Conservation (phyloP, 768 basidiomycete species). For the Terana coerulea region DNA sequence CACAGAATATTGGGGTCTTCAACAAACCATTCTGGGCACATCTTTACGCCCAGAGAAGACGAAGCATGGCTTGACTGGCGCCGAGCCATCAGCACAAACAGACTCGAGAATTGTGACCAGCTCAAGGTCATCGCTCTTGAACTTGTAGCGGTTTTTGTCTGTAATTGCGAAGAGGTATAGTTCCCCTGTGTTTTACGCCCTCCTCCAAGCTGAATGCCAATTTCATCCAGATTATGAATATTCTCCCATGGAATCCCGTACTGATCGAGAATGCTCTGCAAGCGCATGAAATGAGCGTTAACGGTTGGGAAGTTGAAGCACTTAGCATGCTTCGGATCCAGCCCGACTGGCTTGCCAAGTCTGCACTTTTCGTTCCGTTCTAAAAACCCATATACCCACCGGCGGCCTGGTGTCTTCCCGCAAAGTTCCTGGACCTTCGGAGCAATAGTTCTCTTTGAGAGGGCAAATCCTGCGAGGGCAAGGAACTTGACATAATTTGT, state of each 20-base stretch:
- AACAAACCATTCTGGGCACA: slow-evolving; percentile 25
- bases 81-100: slow-evolving; percentile 36
- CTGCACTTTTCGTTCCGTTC: slow-evolving; percentile 16
- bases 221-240: slow-evolving; percentile 25
- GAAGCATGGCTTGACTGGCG: slow-evolving; percentile 31
- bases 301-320: slow-evolving; percentile 29
- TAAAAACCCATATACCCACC: slow-evolving; percentile 23
- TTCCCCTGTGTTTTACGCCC: slow-evolving; percentile 10
- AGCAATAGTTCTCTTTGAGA: slow-evolving; percentile 13
- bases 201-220: slow-evolving; percentile 22
- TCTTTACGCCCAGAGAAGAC: slow-evolving; percentile 33
- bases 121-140: slow-evolving; percentile 33
- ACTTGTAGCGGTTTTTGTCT: slow-evolving; percentile 18
- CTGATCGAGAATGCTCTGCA: slow-evolving; percentile 2
- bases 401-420: slow-evolving; percentile 1
- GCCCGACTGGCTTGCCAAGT: slow-evolving; percentile 23
- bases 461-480: slow-evolving; percentile 8
- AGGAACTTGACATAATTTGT: slow-evolving; percentile 19
- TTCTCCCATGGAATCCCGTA: slow-evolving; percentile 12
- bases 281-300: slow-evolving; percentile 8
- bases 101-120: slow-evolving; percentile 45
- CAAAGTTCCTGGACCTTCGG: slow-evolving; percentile 9
- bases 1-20: slow-evolving; percentile 21
- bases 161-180: slow-evolving; percentile 19
- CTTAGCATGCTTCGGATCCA: slow-evolving; percentile 32